phyloP scores from a whole-genome alignment of 2,329 filamentous ascomycete genomes.

The Cladosporium sp. region DNA sequence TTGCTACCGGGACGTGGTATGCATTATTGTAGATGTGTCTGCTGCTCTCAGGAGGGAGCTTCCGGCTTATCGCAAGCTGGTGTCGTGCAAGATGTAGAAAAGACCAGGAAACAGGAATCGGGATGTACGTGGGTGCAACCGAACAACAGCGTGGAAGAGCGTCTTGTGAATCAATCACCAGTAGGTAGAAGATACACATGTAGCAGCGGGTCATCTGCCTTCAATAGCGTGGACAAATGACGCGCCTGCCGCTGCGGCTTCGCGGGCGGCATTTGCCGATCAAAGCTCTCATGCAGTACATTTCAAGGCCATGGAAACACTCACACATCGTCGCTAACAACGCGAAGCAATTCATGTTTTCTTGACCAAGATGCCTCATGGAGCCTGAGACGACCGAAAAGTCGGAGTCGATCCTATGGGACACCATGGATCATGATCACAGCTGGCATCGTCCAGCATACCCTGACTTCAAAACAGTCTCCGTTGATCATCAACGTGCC shows the following conservation, averaged over 20 bases:
- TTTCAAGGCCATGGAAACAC: too few relatives aligned
- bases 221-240: not conserved
- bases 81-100: not conserved
- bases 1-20: not conserved
- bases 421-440: too few relatives aligned
- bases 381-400: too few relatives aligned
- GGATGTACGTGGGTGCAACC: not conserved
- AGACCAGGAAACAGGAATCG: too few relatives aligned
- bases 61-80: not conserved
- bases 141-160: not conserved
- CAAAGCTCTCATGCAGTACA: not conserved
- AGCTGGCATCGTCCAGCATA: too few relatives aligned
- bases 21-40: conserved; percentile 2
- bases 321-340: too few relatives aligned
- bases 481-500: too few relatives aligned
- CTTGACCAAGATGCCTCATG: too few relatives aligned
- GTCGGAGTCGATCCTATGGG: too few relatives aligned
- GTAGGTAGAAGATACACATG: not conserved
- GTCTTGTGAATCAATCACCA: not conserved
- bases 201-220: not conserved
- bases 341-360: too few relatives aligned
- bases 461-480: too few relatives aligned
- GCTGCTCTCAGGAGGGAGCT: not conserved
- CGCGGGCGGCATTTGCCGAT: not conserved
- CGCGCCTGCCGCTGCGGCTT: not conserved